These are phyloP conservation scores for Orbilia blumenaviensis DNA, from an alignment of 2,329 filamentous ascomycete species.

Conservation along the genomic window DNA sequence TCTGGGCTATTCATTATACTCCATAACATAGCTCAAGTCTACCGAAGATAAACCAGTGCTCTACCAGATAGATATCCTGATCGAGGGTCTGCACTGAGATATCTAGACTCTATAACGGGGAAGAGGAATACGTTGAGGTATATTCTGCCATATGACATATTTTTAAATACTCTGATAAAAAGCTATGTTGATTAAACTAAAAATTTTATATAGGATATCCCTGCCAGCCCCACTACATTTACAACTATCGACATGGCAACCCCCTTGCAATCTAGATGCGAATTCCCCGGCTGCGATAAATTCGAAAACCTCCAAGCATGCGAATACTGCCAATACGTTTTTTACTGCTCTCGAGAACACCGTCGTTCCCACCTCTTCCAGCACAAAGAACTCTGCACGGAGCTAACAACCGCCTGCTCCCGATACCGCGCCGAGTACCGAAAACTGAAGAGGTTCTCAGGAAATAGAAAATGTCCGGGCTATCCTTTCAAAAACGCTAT, in stretches of 20 bases:
- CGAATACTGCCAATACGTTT: constrained; percentile 38
- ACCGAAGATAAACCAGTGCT: not conserved
- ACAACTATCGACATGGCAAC: constrained; percentile 1
- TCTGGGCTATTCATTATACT: not conserved
- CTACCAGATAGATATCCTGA: not conserved
- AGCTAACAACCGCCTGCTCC: constrained; percentile 13
- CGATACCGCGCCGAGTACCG: constrained; percentile 28
- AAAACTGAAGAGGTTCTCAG: constrained; percentile 23
- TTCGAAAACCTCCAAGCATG: constrained; percentile 27
- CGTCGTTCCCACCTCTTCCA: constrained; percentile 6
- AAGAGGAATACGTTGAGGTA: not conserved
- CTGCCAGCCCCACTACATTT: no score
- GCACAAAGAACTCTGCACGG: constrained; percentile 19
- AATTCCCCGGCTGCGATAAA: constrained; percentile 18
- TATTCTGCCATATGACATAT: no score
- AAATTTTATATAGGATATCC: not conserved
- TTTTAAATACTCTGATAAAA: no score
- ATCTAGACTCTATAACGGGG: no score
- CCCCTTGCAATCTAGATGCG: constrained; percentile 21
- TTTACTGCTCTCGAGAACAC: constrained; percentile 32
- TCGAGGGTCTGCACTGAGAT: not conserved
- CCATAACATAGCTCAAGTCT: not conserved
- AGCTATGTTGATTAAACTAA: not conserved
- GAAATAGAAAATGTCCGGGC: constrained; percentile 23
- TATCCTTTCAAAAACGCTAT: constrained; percentile 21